Evolutionary conservation across 1,139 yeast genomes (phyloP), one percentile per base, ranked within the genome.

Genomic region (Tardiomyces digboiensis): DNA sequence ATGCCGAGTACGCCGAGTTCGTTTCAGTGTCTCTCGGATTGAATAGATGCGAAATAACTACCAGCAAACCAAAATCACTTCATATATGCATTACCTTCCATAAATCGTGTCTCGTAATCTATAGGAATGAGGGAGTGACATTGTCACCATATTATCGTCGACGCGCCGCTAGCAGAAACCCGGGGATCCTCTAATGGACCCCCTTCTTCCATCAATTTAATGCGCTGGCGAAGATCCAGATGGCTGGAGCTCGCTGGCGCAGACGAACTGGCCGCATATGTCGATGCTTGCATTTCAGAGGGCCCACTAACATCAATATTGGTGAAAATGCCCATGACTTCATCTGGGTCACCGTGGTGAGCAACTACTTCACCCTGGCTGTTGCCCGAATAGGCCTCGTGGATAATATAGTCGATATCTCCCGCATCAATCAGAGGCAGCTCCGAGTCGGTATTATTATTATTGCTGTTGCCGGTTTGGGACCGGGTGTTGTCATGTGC

Each of bases 121-220:
- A n/a, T n/a, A n/a, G n/a, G n/a, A n/a, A n/a, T 26, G 33, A n/a
- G 33, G 12, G 8, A 5, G 5, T 26, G 33, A 16, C 5, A 16
- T 13, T 4, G 10, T 26, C 33, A 26, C 33, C 33, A 26, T 5
- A 26, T 26, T n/a, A 26, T 26, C 5, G 33, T 26, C 5, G 33
- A 26, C 8, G 33, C 44, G 26, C 47, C 42, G 38, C 45, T 42
- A 16, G 51, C 42, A n/a, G 42, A 38, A 3, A 45, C 38, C 12
- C 45, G 44, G 19, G 39, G 45, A 33, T 50, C 53, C n/a, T 51
- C 54, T 4, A 45, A 49, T 37, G 47, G 38, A 20, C 42, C 37
- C 22, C 58, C 59, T 12, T 57, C 59, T 42, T 58, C 62, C 60
- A 58, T 52, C 48, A 58, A 44, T 39, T 57, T 51, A 38, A 58